Evolutionary conservation across 1,284 basidiomycete genomes (phyloP).

Genomic region (Ustilago nuda): DNA sequence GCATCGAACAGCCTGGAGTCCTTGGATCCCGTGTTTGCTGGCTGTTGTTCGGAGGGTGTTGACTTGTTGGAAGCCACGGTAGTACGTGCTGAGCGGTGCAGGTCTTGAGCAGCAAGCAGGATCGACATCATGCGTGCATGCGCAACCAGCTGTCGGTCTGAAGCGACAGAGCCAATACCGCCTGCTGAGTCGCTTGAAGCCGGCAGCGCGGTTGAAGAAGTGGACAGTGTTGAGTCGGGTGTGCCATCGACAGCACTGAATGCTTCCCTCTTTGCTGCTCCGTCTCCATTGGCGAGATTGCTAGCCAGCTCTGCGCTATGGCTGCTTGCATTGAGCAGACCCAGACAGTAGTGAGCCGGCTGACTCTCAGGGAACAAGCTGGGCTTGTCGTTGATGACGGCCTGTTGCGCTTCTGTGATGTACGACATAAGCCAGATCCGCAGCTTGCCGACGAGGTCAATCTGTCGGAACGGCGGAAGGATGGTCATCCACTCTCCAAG

Average conservation of each 20-base stretch:
- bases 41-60: constrained; percentile 7
- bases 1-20: constrained; percentile 18
- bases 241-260: constrained; percentile 16
- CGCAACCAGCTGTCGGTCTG: constrained; percentile 57
- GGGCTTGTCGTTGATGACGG: constrained; percentile 55
- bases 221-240: constrained; percentile 22
- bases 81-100: constrained; percentile 41
- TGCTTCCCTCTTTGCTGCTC: constrained; percentile 5
- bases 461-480: constrained; percentile 60
- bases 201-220: constrained; percentile 19
- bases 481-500: constrained; percentile 59
- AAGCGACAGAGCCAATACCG: constrained; percentile 40
- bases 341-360: constrained; percentile 56
- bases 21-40: not conserved
- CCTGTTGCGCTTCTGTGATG: constrained; percentile 59
- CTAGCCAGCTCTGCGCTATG: constrained; percentile 33
- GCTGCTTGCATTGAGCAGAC: constrained; percentile 45
- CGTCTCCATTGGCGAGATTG: constrained; percentile 4
- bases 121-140: constrained; percentile 60
- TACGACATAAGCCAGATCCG: constrained; percentile 64
- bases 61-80: constrained; percentile 16
- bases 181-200: constrained; percentile 23
- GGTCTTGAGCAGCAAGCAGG: constrained; percentile 47
- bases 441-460: constrained; percentile 56
- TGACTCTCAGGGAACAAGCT: constrained; percentile 45